Evolutionary conservation across 2,329 filamentous ascomycete genomes (phyloP).

Genomic region (Arthrobotrys iridis): DNA sequence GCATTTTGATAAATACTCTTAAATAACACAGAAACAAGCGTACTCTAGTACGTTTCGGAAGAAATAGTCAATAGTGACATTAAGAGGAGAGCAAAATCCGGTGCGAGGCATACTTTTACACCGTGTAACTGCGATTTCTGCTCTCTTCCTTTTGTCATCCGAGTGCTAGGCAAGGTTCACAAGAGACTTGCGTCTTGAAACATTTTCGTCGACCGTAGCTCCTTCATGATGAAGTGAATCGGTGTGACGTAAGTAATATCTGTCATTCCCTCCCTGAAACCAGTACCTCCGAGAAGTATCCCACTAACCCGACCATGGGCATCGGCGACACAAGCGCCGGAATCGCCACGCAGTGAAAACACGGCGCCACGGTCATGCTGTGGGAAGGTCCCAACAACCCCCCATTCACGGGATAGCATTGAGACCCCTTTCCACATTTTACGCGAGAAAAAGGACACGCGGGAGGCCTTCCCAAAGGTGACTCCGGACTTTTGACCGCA

Average conservation of each 20-base stretch:
- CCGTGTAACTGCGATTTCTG: too few species aligned
- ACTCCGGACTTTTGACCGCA: not conserved
- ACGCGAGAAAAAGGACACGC: not conserved
- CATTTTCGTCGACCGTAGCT: not conserved
- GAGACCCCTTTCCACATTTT: not conserved
- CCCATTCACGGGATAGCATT: not conserved
- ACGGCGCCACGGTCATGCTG: not conserved
- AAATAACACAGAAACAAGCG: too few species aligned
- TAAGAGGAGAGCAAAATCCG: too few species aligned
- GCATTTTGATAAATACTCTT: too few species aligned
- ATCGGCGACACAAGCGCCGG: not conserved
- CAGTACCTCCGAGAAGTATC: not conserved
- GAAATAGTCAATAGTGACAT: too few species aligned
- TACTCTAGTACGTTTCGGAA: too few species aligned
- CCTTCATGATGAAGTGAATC: not conserved
- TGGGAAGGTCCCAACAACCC: not conserved
- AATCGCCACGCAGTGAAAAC: not conserved
- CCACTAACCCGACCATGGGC: not conserved
- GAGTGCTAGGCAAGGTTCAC: not conserved
- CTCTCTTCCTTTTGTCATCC: too few species aligned
- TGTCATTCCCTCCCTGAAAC: not conserved
- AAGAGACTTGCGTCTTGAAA: not conserved
- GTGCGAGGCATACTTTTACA: too few species aligned
- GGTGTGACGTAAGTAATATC: constrained; percentile 4
- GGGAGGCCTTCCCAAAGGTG: not conserved